Conservation (phyloP, 1,284 basidiomycete species). For the Dichomitus squalens region DNA sequence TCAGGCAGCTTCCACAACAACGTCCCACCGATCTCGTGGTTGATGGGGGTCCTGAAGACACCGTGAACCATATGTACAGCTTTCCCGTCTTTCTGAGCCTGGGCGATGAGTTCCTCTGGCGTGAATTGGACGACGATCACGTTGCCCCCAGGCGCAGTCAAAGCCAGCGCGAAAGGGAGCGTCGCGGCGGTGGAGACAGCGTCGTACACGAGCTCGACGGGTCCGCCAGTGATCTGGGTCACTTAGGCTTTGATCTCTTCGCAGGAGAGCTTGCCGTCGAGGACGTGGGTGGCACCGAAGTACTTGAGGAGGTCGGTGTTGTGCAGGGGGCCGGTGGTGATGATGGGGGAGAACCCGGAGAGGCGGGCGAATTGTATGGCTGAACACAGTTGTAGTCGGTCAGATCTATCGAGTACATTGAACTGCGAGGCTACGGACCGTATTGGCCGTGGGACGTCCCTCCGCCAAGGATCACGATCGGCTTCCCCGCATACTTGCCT, state of each 20-base stretch:
- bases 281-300: constrained; percentile 40
- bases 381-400: background rate
- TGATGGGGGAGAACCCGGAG: constrained; percentile 38
- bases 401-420: background rate
- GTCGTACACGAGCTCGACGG: constrained; percentile 31
- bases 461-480: constrained; percentile 39
- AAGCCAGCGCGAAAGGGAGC: constrained; percentile 24
- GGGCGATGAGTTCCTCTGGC: background rate
- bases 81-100: constrained; percentile 10
- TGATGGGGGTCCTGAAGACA: constrained; percentile 36
- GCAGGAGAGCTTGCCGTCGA: constrained; percentile 31
- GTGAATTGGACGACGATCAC: constrained; percentile 24
- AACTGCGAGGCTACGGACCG: constrained; percentile 36
- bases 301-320: too few relatives aligned
- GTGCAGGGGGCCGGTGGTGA: constrained; percentile 39
- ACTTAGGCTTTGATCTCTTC: constrained; percentile 22
- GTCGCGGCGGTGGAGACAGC: constrained; percentile 25
- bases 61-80: constrained; percentile 16
- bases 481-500: constrained; percentile 33
- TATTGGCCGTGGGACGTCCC: constrained; percentile 37
- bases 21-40: constrained; percentile 27
- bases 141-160: constrained; percentile 29
- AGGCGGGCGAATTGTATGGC: constrained; percentile 39
- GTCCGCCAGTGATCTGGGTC: constrained; percentile 19
- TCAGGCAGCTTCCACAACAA: constrained; percentile 46